Evolutionary conservation across 192 early-diverging fungal genomes (phyloP).

Genomic region (Powellomyces hirtus): DNA sequence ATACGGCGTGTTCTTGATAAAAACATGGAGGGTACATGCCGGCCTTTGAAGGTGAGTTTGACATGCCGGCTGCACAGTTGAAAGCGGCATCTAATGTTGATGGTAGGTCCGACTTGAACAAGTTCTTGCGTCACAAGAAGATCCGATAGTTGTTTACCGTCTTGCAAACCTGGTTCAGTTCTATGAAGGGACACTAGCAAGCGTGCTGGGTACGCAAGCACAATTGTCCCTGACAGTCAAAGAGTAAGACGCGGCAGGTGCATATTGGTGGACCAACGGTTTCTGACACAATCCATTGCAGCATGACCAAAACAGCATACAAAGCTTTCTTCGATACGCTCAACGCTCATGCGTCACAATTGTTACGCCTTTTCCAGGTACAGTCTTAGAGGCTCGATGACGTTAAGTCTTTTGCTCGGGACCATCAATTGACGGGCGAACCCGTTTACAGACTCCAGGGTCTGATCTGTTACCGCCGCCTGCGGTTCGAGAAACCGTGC

Average conservation of each 20-base stretch:
- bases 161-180: constrained; percentile 75
- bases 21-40: constrained; percentile 68
- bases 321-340: constrained; percentile 58
- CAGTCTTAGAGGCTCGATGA: neutral
- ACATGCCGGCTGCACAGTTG: no score
- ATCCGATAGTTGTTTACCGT: constrained; percentile 64
- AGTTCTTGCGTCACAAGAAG: constrained; percentile 66
- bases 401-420: no score
- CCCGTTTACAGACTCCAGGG: constrained; percentile 52
- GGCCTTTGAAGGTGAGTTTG: constrained; percentile 75
- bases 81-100: neutral
- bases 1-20: constrained; percentile 60
- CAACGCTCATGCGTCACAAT: constrained; percentile 46
- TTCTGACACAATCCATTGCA: constrained; percentile 8
- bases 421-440: no score
- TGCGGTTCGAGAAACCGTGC: constrained; percentile 62
- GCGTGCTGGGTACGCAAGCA: constrained; percentile 54
- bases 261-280: neutral
- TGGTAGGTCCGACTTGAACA: constrained; percentile 70
- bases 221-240: constrained; percentile 53
- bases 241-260: constrained; percentile 39
- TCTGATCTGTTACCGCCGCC: constrained; percentile 61
- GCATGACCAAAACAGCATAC: constrained; percentile 54
- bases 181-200: constrained; percentile 66
- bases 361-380: constrained; percentile 50